Base-by-base conservation (phyloP, 768 basidiomycete genomes). In the Amanita inopinata region DNA sequence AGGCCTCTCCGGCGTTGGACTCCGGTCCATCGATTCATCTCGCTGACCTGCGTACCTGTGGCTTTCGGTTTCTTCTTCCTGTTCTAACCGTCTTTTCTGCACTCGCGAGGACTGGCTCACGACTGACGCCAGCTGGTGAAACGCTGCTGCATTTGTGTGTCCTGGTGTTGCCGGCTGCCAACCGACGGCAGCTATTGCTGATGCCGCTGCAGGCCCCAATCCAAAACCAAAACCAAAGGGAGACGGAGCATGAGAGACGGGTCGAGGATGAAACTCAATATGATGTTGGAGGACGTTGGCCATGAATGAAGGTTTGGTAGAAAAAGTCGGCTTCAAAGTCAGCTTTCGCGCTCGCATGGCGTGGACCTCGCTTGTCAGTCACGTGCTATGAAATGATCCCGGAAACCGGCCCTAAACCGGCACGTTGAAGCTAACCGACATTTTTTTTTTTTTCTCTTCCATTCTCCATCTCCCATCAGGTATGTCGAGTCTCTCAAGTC, bases 21-120 rank as follows among this genome's bases (percentile, higher is more conserved):
- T 87, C 47, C 83, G 71, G 58, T 88, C 87, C 87, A 90, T 90
- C 11, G 78, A 70, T 40, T 83, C 73, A 51, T 87, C 85, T 45
- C 73, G 61, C 19, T 56, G 53, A 45, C 55, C 33, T 50, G 62
- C 40, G 50, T 61, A 49, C 47, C 56, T 56, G 40, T 41, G 46
- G 18, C 61, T 59, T 44, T 75, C 73, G 3, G 62, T 56, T 20
- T 83, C 78, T n/a, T 86, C 83, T 14, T 88, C 85, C 1, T 62
- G 57, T 40, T 89, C 86, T 46, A 71, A 66, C 30, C 80, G 65
- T 48, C 87, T 66, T 60, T 88, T 85, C 58, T 73, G 70, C 11
- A 60, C 54, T 37, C 76, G 71, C 18, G 52, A 49, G 10, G 61
- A 52, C 38, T 73, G 62, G 46, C 65, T 67, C 24, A 70, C 65